These are phyloP conservation scores for Pycnococcus provasolii DNA, from an alignment of 139 green algal genomes.

Conservation along the genomic window DNA sequence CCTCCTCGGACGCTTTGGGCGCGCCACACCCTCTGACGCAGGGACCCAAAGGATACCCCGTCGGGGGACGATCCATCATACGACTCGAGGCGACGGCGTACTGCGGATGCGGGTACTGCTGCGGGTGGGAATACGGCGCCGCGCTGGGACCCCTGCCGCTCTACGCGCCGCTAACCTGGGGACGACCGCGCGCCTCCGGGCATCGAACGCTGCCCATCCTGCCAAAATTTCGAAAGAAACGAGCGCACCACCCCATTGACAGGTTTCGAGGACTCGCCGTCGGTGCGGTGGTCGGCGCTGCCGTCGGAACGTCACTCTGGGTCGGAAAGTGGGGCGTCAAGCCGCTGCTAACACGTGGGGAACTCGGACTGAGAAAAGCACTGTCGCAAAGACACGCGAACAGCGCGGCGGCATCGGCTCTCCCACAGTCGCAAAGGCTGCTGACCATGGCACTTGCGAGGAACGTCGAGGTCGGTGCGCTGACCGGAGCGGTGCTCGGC, in stretches of 20 bases:
- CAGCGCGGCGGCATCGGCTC: no score
- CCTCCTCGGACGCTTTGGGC: no score
- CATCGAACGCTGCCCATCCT: not conserved
- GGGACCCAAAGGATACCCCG: no score
- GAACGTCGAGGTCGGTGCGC: constrained; percentile 2
- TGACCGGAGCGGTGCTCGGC: not conserved
- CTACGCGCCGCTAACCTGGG: constrained; percentile 23
- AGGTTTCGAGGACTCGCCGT: no score
- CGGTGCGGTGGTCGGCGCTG: no score
- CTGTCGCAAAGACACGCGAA: not conserved
- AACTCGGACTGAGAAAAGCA: not conserved
- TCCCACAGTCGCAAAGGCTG: not conserved
- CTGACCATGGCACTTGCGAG: not conserved
- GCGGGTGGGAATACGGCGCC: constrained; percentile 42
- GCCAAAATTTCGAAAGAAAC: not conserved
- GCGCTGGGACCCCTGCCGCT: constrained; percentile 22
- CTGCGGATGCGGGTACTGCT: constrained; percentile 32
- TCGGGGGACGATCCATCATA: no score
- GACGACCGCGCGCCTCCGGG: constrained; percentile 1
- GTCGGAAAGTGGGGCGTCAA: not conserved
- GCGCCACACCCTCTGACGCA: no score
- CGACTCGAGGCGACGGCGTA: constrained; percentile 5
- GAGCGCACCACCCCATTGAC: no score
- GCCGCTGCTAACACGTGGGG: not conserved
- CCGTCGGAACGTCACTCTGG: no score